Evolutionary conservation across 805 yeast species (phyloP).

Genomic region (Scheffersomyces lignosus): DNA sequence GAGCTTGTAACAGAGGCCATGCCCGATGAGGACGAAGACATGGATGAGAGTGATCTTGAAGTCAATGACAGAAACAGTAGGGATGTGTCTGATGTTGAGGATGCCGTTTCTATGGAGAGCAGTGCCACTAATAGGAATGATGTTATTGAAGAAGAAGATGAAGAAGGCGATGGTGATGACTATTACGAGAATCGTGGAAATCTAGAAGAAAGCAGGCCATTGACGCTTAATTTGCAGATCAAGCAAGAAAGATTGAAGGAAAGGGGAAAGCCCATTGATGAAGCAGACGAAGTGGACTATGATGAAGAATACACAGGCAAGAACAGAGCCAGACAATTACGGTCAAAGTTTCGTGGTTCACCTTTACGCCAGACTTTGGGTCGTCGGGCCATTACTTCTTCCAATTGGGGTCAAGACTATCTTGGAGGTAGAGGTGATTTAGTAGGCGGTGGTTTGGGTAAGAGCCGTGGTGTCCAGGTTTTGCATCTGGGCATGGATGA

Average conservation of each 20-base stretch:
- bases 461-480: background rate
- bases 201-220: constrained; percentile 1
- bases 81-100: constrained; percentile 23
- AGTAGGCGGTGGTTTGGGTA: no score
- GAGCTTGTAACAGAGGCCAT: background rate
- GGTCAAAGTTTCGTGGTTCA: background rate
- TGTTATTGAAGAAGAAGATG: constrained; percentile 8
- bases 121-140: constrained; percentile 9
- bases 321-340: background rate
- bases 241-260: background rate
- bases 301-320: background rate
- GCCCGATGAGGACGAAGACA: constrained; percentile 3
- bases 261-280: background rate
- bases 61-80: constrained; percentile 17
- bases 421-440: background rate
- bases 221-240: background rate
- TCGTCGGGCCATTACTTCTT: background rate
- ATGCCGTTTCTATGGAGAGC: constrained; percentile 23
- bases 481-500: constrained; percentile 6
- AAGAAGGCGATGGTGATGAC: constrained; percentile 10
- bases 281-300: background rate
- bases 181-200: constrained; percentile 5
- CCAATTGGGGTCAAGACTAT: background rate
- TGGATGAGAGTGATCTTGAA: constrained; percentile 24
- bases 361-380: background rate